Evolutionary conservation across 2,329 filamentous ascomycete species (phyloP).

Genomic region (Clathrospora elynae): DNA sequence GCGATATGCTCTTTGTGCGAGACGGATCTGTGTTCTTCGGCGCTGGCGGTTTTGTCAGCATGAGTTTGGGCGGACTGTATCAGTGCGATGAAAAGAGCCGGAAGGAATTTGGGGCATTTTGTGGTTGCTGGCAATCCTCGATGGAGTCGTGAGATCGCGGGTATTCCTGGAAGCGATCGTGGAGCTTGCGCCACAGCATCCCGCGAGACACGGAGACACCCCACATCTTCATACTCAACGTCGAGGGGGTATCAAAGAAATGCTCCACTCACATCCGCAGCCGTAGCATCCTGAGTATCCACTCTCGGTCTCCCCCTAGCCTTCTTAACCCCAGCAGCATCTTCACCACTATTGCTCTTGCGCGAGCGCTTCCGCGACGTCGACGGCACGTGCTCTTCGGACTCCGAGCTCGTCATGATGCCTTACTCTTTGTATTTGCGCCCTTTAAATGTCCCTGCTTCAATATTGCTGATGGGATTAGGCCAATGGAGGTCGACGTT

Average conservation of each 20-base stretch:
- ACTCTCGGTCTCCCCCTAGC: constrained; percentile 75
- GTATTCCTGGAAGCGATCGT: too few relatives aligned
- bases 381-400: constrained; percentile 36
- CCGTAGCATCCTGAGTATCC: constrained; percentile 76
- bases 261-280: constrained; percentile 70
- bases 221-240: neutral
- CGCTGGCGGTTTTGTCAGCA: constrained; percentile 57
- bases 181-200: too few relatives aligned
- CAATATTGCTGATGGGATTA: constrained; percentile 2
- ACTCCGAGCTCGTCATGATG: constrained; percentile 40
- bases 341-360: constrained; percentile 33
- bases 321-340: constrained; percentile 52
- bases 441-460: neutral
- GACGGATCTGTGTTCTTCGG: constrained; percentile 82
- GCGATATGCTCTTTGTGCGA: constrained; percentile 84
- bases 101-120: too few relatives aligned
- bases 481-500: neutral
- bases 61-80: neutral
- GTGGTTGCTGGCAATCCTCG: too few relatives aligned
- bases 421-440: constrained; percentile 1
- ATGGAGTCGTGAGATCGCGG: too few relatives aligned
- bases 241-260: neutral
- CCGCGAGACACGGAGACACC: too few relatives aligned
- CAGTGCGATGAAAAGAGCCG: too few relatives aligned
- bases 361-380: constrained; percentile 42